Conservation (phyloP, 176 grass and related monocot species). For the Oryza meridionalis region DNA sequence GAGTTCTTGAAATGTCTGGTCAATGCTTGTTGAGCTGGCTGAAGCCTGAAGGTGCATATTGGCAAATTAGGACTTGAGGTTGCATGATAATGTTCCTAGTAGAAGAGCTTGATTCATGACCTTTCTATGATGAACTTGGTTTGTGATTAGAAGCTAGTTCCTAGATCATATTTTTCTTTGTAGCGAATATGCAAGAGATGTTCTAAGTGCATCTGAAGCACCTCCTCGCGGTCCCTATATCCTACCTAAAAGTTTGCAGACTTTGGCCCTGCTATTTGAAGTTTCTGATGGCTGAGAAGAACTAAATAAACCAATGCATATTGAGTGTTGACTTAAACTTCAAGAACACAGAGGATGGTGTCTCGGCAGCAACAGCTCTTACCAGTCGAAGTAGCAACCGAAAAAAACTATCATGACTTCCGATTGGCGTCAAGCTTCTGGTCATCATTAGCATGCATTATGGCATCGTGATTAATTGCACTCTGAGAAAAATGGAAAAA, state of each 20-base stretch:
- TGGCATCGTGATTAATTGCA: conserved; percentile 53
- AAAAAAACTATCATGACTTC: conserved; percentile 60
- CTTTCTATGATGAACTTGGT: conserved; percentile 28
- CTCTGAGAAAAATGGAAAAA: conserved; percentile 44
- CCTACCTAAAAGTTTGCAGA: conserved; percentile 69
- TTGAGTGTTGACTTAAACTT: conserved; percentile 76
- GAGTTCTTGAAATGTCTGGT: conserved; percentile 73
- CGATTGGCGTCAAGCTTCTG: too few relatives aligned
- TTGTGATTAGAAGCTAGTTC: conserved; percentile 37
- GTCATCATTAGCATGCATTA: too few relatives aligned
- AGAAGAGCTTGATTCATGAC: conserved; percentile 37
- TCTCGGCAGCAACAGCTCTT: conserved; percentile 68
- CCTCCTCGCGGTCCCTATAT: conserved; percentile 7
- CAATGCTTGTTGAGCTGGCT: conserved; percentile 65
- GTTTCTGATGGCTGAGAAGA: conserved; percentile 46
- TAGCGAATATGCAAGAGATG: conserved; percentile 26
- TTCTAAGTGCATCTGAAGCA: conserved; percentile 56
- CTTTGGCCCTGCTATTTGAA: conserved; percentile 47
- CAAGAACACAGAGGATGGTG: conserved; percentile 44
- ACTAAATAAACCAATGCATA: conserved; percentile 34
- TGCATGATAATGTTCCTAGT: conserved; percentile 56
- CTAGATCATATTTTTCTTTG: not conserved
- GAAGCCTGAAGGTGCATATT: conserved; percentile 70
- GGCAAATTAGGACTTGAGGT: conserved; percentile 69
- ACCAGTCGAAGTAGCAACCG: conserved; percentile 79